A percentile compares a stretch with the other conserved stretches of the same genome.
phyloP scores from a whole-genome alignment of 2,329 filamentous ascomycete genomes.

The Lojkania enalia region DNA sequence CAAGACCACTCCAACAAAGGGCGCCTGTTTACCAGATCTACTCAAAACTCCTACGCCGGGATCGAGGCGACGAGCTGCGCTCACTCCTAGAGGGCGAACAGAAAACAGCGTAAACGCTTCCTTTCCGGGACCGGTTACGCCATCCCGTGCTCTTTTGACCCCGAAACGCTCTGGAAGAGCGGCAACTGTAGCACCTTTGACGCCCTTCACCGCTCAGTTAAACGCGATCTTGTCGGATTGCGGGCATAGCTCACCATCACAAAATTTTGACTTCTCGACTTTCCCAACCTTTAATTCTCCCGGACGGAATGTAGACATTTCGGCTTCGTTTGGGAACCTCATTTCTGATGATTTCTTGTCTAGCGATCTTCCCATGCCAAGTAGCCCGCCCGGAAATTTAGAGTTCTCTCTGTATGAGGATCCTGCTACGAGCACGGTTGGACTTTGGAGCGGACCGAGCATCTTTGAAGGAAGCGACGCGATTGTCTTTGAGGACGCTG shows the following conservation, averaged over 20 bases:
- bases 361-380: constrained; percentile 43
- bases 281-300: constrained; percentile 38
- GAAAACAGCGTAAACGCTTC: constrained; percentile 16
- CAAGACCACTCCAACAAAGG: constrained; percentile 61
- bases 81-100: constrained; percentile 36
- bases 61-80: constrained; percentile 40
- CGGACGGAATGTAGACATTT: constrained; percentile 15
- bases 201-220: constrained; percentile 66
- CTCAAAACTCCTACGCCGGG: constrained; percentile 51
- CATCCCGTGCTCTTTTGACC: constrained; percentile 44
- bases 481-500: constrained; percentile 8
- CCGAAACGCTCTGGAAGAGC: constrained; percentile 39
- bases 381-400: constrained; percentile 36
- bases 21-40: constrained; percentile 56
- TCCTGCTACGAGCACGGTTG: constrained; percentile 37
- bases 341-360: constrained; percentile 38
- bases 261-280: constrained; percentile 40
- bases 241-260: constrained; percentile 34
- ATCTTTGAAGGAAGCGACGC: constrained; percentile 39
- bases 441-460: constrained; percentile 38
- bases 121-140: constrained; percentile 31
- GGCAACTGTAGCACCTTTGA: constrained; percentile 44
- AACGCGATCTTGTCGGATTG: constrained; percentile 59
- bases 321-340: constrained; percentile 32
- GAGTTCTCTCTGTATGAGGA: constrained; percentile 45